These are phyloP conservation scores for Gossypioides kirkii DNA, from an alignment of 345 rosid species.

Conservation along the genomic window DNA sequence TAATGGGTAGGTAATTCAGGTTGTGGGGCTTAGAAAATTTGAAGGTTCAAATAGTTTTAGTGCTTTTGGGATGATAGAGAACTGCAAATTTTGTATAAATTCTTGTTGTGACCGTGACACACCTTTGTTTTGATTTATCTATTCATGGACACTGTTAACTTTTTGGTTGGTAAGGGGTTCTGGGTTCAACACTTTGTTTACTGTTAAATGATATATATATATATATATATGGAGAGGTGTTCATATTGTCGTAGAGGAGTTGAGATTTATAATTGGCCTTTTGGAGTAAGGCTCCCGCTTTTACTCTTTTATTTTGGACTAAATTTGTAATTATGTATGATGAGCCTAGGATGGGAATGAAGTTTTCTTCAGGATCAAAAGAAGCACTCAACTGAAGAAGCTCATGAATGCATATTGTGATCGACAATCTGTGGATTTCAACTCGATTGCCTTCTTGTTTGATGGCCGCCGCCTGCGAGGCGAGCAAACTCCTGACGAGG, in stretches of 20 bases:
- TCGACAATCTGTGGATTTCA: constrained; percentile 70
- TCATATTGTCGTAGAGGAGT: neutral
- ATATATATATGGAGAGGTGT: neutral
- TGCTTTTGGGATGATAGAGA: neutral
- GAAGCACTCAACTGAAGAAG: constrained; percentile 85
- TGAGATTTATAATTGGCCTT: neutral
- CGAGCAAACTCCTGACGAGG: constrained; percentile 92
- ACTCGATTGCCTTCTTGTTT: constrained; percentile 82
- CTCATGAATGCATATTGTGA: constrained; percentile 93
- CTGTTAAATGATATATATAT: neutral
- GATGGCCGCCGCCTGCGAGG: constrained; percentile 86
- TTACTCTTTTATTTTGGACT: constrained; percentile 4
- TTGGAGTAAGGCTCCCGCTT: neutral
- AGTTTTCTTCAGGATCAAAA: constrained; percentile 82
- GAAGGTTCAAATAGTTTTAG: neutral
- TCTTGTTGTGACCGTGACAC: neutral
- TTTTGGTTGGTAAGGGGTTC: too few relatives aligned
- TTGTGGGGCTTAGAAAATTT: neutral
- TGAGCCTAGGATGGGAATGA: constrained; percentile 68
- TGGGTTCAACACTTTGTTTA: too few relatives aligned
- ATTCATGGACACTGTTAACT: neutral
- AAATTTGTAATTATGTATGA: neutral
- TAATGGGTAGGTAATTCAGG: neutral
- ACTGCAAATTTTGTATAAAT: neutral
- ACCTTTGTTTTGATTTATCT: neutral